Evolutionary conservation across 371 early-diverging fungal species (phyloP), one percentile per base, ranked within the genome.

Genomic region (Synchytrium microbalum): DNA sequence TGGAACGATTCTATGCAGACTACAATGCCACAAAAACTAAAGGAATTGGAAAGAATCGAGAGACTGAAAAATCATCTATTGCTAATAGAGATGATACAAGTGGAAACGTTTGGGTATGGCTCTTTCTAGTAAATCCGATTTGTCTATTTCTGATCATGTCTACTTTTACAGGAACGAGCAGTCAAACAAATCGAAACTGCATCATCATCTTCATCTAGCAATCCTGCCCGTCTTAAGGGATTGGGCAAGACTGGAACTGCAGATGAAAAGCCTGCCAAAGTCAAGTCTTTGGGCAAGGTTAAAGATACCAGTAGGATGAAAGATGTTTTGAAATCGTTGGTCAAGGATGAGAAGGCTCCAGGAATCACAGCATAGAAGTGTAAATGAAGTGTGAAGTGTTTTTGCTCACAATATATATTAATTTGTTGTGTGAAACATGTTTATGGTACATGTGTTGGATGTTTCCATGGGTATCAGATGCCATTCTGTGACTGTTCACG

Each of bases 1-100:
- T 96, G 64, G 94, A 96, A 68, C 82, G 86, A 58, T 94, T 95
- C 75, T 96, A 96, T 69, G 93, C 92, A 63, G 95, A 94, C 53
- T 96, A 95, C 71, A 93, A 93, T 67, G 89, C 88, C 68, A 92
- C 88, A 78, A 92, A 91, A 73, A 83, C 84, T 54, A 85, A 85
- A 66, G 76, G 86, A 1, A 84, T 92, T 59, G 79, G 84, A 64
- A 80, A 86, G 64, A 94, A 94, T 81, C 71, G 75, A 65, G 73
- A 76, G 8, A 52, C 27, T 53, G 74, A 75, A 58, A 69, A 69
- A 58, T 30, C 29, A 53, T 24, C 61, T 46, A 69, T 62, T 19
- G 69, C 59, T 1, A 54, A 67, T 13, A 68, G 72, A 23, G 64
- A 38, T 3, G 25, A 70, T 2, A 63, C 67, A 1, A 16, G 58